Evolutionary conservation across 2,329 filamentous ascomycete species (phyloP), one percentile per base, ranked within the genome.

Genomic region (Oidium heveae): DNA sequence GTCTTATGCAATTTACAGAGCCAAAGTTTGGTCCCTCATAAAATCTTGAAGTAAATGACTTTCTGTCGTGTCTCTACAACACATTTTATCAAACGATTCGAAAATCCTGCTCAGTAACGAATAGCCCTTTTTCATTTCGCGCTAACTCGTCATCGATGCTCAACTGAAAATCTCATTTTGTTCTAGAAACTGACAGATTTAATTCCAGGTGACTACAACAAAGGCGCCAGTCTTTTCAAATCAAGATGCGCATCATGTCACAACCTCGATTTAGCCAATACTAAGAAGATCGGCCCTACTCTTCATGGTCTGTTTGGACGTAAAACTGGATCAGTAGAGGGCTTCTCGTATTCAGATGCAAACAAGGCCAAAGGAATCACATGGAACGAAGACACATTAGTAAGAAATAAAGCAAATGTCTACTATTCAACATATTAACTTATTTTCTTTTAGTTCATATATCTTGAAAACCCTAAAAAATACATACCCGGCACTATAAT

Each of bases 381-480:
- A 65, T 98, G 91, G 91, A 73, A 86, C 63, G 80, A 94, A 68
- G 70, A 80, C 61, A 84, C 85, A 71, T 79, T 98, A 65, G 84
- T 89, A 77, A 57, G 77, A 68, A 54, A 20, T 15, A 18, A 16
- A 18, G 28, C 13, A 9, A 32, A 20, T 50, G 4, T 22, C 4
- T 39, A 1, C 5, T n/a, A 12, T 37, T 5, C 15, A 16, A 47
- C 1, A 36, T 41, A 24, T n/a, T 9, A 13, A 20, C 34, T 49
- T 22, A 44, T 16, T n/a, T 1, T 24, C 39, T 18, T 15, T 33
- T 56, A 88, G 85, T 96, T 94, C 74, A 78, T 82, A 63, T 98
- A 98, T 82, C 88, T 98, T 67, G 91, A 98, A 80, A 96, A 96
- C 84, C 91, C 91, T 74, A 98, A 98, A 84, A 96, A 96, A 80